Evolutionary conservation across 176 grass and related monocot genomes (phyloP), one percentile per base, ranked within the genome.

Genomic region (Carex pumila): DNA sequence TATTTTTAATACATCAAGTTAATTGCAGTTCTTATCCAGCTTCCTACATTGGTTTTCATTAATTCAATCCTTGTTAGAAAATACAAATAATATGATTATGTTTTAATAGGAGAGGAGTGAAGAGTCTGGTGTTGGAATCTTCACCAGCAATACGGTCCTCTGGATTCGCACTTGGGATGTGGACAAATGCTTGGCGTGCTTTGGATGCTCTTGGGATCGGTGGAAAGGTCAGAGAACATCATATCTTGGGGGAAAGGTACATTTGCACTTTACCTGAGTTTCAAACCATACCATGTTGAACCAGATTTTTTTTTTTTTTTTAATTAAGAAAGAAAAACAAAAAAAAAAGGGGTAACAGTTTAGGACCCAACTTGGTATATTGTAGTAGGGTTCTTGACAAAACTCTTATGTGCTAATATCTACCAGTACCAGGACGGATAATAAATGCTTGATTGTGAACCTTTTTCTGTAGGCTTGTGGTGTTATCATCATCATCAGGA

Each of bases 121-220:
- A 82, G 57, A 89, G 96, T 86, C 1, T 89, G 60, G 92, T 98
- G 83, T 79, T 98, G 79, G 93, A 98, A 73, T 98, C 96, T 54
- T 93, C 89, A 34, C 84, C 84, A 71, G 25, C 55, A 49, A 72
- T 98, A 25, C 87, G 93, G 41, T 55, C 96, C 10, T 86, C 89
- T 1, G 91, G 95, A 15, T 95, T 88, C 52, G 92, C 87, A 0
- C 19, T 90, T 39, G 18, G 86, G 6, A 79, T 69, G 7, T 94
- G 92, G 92, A 76, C n/a, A 18, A 94, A 94, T 53, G 90, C 89
- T 41, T 94, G 87, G 89, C 61, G 80, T 10, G 92, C 92, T 6
- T 87, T 98, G 1, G 95, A 95, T 71, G 85, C 47, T 37, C 95
- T 98, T 6, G 91, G 95, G 0, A 65, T 98, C 1, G 91, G 95